A percentile compares a stretch with the other conserved stretches of the same genome.
phyloP scores from a whole-genome alignment of 1,284 basidiomycete species.

The Malassezia pachydermatis region DNA sequence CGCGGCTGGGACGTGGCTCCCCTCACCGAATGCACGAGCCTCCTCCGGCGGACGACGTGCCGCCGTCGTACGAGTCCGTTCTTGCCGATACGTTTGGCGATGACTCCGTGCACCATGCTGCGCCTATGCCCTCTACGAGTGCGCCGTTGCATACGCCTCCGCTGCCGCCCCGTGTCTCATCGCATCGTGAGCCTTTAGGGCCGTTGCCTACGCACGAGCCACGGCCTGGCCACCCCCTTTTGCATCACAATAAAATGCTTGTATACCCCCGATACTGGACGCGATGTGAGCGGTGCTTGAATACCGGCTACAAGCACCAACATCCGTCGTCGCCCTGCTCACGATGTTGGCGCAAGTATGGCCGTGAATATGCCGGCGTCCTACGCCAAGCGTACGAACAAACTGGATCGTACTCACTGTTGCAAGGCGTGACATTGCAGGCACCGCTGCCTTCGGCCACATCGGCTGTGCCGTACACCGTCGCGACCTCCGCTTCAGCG shows the following conservation, averaged over 20 bases:
- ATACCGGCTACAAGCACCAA: slow-evolving; percentile 15
- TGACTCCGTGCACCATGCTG: background rate
- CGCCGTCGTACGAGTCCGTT: slow-evolving; percentile 12
- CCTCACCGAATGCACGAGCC: background rate
- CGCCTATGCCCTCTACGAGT: background rate
- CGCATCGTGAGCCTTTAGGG: background rate
- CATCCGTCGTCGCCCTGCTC: slow-evolving; percentile 9
- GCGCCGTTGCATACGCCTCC: background rate
- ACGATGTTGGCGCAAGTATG: slow-evolving; percentile 18
- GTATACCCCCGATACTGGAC: slow-evolving; percentile 11
- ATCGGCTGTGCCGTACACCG: background rate
- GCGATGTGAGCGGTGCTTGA: slow-evolving; percentile 13
- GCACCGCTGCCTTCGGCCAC: background rate
- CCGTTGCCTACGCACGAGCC: slow-evolving; percentile 3
- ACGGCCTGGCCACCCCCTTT: slow-evolving; percentile 7
- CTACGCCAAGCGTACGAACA: slow-evolving; percentile 11
- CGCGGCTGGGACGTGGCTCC: background rate
- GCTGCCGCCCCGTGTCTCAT: background rate
- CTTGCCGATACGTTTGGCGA: background rate
- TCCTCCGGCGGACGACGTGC: background rate
- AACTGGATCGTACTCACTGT: background rate
- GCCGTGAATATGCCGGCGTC: slow-evolving; percentile 4
- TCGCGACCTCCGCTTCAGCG: no score
- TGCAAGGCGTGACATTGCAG: background rate
- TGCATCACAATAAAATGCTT: slow-evolving; percentile 12